These are phyloP conservation scores for Botrytis pseudocinerea DNA, from an alignment of 2,329 filamentous ascomycete genomes.

Conservation along the genomic window DNA sequence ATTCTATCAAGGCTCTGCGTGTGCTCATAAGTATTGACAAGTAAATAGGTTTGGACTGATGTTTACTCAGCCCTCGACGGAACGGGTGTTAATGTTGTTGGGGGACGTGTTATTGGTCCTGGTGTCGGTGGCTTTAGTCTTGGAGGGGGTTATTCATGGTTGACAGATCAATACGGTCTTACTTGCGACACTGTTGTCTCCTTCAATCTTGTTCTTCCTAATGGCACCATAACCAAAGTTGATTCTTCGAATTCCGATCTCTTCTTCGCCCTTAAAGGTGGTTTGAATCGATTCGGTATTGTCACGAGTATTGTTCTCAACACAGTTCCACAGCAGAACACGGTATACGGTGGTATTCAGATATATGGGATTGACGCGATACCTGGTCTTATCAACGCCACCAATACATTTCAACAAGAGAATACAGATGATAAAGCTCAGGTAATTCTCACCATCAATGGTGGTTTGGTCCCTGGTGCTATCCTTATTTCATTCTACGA, in stretches of 20 bases:
- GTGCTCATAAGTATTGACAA: background rate
- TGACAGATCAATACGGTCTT: constrained; percentile 37
- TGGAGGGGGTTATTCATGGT: constrained; percentile 41
- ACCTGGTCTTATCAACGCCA: constrained; percentile 36
- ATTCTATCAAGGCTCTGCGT: background rate
- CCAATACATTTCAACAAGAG: constrained; percentile 32
- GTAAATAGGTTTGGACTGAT: constrained; percentile 27
- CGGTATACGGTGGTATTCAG: constrained; percentile 33
- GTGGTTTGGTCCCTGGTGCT: constrained; percentile 16
- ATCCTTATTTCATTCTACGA: constrained; percentile 39
- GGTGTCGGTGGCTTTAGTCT: constrained; percentile 43
- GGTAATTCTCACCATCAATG: constrained; percentile 38
- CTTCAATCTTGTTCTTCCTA: constrained; percentile 35
- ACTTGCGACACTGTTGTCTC: constrained; percentile 41
- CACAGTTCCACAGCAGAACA: constrained; percentile 40
- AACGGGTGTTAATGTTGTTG: constrained; percentile 26
- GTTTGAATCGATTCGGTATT: constrained; percentile 34
- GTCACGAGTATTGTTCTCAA: constrained; percentile 40
- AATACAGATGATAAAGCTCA: constrained; percentile 38
- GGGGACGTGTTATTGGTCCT: constrained; percentile 33
- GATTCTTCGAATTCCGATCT: constrained; percentile 39
- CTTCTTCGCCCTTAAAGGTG: constrained; percentile 40
- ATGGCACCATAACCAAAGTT: constrained; percentile 39
- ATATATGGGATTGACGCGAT: constrained; percentile 36
- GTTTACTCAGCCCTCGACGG: constrained; percentile 28